Conservation (phyloP, 345 rosid genomes). For the Melaleuca quinquenervia region DNA sequence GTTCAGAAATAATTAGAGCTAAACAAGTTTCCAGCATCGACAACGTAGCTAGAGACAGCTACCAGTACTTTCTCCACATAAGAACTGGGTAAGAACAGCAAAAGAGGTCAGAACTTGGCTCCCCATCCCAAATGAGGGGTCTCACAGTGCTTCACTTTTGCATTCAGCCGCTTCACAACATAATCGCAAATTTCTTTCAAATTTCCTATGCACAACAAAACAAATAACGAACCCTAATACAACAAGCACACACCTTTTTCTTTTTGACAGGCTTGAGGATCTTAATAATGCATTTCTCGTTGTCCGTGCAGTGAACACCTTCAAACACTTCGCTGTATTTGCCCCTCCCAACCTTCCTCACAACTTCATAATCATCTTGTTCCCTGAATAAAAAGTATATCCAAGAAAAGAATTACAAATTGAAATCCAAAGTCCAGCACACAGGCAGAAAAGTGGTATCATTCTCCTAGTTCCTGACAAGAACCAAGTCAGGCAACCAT, state of each 20-base stretch:
- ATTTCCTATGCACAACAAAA: not conserved
- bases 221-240: not conserved
- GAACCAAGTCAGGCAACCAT: not conserved
- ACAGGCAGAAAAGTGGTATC: not conserved
- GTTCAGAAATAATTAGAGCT: not conserved
- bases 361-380: slow-evolving; percentile 94
- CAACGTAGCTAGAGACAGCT: not conserved
- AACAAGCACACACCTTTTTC: slow-evolving; percentile 61
- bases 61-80: not conserved
- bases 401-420: not conserved
- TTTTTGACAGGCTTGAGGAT: slow-evolving; percentile 96
- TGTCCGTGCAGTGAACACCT: slow-evolving; percentile 72
- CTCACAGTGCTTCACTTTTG: not conserved
- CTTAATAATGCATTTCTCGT: slow-evolving; percentile 84
- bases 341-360: slow-evolving; percentile 92
- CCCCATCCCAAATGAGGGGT: not conserved
- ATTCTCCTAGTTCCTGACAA: not conserved
- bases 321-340: slow-evolving; percentile 97
- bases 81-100: not conserved
- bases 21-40: not conserved
- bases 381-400: slow-evolving; percentile 34
- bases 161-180: not conserved
- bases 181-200: not conserved
- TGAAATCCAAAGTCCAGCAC: not conserved
- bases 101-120: not conserved